Base-by-base conservation (phyloP, 345 rosid species). In the Eutrema heterophyllum region DNA sequence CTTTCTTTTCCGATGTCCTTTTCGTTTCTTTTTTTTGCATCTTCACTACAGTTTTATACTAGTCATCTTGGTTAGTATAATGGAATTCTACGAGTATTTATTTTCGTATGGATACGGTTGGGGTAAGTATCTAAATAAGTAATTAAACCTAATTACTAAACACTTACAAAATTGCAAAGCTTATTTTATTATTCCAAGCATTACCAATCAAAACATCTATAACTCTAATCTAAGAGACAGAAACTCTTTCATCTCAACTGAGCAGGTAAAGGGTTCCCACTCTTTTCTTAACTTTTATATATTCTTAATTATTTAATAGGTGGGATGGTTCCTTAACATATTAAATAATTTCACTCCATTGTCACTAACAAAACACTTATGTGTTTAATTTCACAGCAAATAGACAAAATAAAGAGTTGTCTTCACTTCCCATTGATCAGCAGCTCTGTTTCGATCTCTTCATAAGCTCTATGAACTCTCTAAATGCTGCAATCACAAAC, bases 391-490 rank as follows among this genome's bases (percentile, higher is more conserved):
- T 44, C 55, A 55, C 71, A 65, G 50, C 26, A 73, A 46, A 35
- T n/a, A 72, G 71, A 73, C 66, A 68, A 53, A 64, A 64, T 58
- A 73, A 52, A 65, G 51, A 36, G 30, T 35, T 15, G 27, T 26
- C 10, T 46, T 56, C 24, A 6, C 44, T 56, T 66, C 59, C 26
- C 66, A 36, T 58, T 58, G 48, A 59, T 70, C 30, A 59, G 67
- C 67, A 46, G 67, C 74, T 70, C 40, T 70, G 66, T 36, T 70
- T 70, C 26, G 74, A 66, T 39, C 78, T 81, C 80, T 78, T 79
- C 88, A 87, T 85, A 58, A 84, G 89, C 81, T 87, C 82, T 54
- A 86, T 48, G 59, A 87, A 85, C 55, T 85, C 86, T 60, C 52
- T 66, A 71, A 87, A 87, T 57, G 82, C 92, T 87, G 89, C 38